Evolutionary conservation across 352 stramenopile genomes (phyloP), one percentile per base, ranked within the genome.

Genomic region (Phytophthora colocasiae): DNA sequence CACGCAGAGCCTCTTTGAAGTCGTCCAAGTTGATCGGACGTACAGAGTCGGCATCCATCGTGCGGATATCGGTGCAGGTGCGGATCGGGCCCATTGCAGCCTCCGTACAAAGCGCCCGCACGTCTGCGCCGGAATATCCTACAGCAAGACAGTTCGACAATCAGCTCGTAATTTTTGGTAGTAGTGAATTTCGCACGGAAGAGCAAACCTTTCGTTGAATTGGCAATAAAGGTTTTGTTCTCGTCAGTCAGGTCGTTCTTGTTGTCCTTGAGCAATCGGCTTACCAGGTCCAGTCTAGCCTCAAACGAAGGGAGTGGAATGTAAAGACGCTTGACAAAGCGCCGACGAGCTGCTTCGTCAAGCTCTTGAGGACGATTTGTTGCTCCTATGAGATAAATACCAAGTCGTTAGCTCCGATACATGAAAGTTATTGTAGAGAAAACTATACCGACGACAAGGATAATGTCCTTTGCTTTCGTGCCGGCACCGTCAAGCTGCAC

Each of bases 281-380:
- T 85, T 22, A 99, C 59, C 39, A 99, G 73, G 31, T 93, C 82
- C 51, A 93, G 62, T 27, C 96, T 81, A 56, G 94, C 95, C 29
- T 89, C 77, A 49, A 89, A 73, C 9, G 95, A 95, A 15, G 97
- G 97, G 12, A 99, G 71, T 9, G 97, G 96, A 65, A 99, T 99
- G 73, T 99, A 99, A 22, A 99, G 78, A 34, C 96, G 87, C 73
- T 99, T 99, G 22, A 99, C 96, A 58, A 99, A 99, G 55, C 97
- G 91, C 53, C 97, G 83, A 17, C 97, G 85, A 12, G 97, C 97
- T 41, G 97, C 97, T 85, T 99, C 97, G 63, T 99, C 97, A 10
- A 99, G 81, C 69, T 99, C 97, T 78, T 99, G 93, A 15, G 97
- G 97, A 59, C 95, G 83, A 66, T 99, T 99, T 1, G 97, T 99